Evolutionary conservation across 2,329 filamentous ascomycete species (phyloP), one percentile per base, ranked within the genome.

Genomic region (Cytospora piceae): DNA sequence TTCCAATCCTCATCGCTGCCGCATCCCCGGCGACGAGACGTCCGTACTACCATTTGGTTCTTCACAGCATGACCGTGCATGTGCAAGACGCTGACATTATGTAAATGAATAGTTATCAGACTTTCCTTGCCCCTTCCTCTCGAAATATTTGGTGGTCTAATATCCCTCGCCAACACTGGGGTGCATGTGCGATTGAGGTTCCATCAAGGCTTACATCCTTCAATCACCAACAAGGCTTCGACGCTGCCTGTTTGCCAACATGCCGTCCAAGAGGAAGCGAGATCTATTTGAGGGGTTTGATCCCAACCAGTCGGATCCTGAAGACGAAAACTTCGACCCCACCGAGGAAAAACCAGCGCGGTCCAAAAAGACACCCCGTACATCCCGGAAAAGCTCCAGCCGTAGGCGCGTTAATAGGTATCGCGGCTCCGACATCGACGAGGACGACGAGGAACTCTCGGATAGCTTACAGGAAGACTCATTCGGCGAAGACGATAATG

Each of bases 251-350:
- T 52, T 51, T 37, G 15, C 42, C 39, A 17, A 58, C 8, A 82
- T 82, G 81, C 74, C 77, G n/a, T 69, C 74, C 64, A 88, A 88
- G 74, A 79, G 87, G 62, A 90, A 88, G 80, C 79, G 83, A 69
- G 80, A 80, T 65, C 73, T 78, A 34, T 76, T 87, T 63, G 82
- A 86, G 69, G 80, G 81, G 63, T 90, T 89, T 70, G 87, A 90
- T 74, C 86, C 85, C 3, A 89, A 89, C 74, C 84, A 87, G 73
- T 90, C 87, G 59, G 87, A 90, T 70, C 81, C 87, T 2, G 83
- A 87, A 58, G 87, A 90, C 72, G 86, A 87, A 69, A 88, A 88
- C 74, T 90, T 90, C 72, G 83, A 87, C 65, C 87, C 87, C 20
- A 68, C 74, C 27, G 80, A 82, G 70, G 79, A 77, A 31, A 77